Percentiles rank a stretch among this genome's conserved stretches.
phyloP scores from a whole-genome alignment of 2,329 filamentous ascomycete species.

The Alternaria sp. region DNA sequence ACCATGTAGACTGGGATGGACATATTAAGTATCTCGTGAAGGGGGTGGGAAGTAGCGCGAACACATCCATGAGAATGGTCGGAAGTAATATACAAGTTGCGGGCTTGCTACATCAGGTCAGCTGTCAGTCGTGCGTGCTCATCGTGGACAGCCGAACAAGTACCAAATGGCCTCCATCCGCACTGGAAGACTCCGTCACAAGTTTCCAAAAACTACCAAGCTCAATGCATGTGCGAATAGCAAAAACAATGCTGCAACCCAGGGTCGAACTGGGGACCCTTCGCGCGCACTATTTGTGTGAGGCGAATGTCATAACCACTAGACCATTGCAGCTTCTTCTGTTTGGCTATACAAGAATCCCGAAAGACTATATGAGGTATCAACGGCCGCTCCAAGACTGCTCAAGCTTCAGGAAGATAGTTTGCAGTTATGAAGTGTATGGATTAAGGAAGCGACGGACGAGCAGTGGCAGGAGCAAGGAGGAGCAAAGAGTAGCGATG shows the following conservation, averaged over 20 bases:
- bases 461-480: neutral
- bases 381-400: neutral
- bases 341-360: neutral
- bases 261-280: constrained; percentile 3
- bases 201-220: neutral
- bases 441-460: neutral
- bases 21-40: neutral
- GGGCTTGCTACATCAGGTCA: neutral
- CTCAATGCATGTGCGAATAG: neutral
- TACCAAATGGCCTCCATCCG: no score
- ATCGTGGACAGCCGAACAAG: neutral
- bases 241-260: constrained; percentile 8
- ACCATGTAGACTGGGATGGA: neutral
- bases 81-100: neutral
- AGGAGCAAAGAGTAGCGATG: no score
- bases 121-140: neutral
- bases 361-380: neutral
- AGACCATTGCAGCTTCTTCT: constrained; percentile 4
- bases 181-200: no score
- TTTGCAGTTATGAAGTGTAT: neutral
- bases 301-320: constrained; percentile 9
- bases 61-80: neutral
- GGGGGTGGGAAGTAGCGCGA: neutral
- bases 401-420: neutral
- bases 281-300: neutral